These are phyloP conservation scores for Penicillium thymicola DNA, from an alignment of 2,329 filamentous ascomycete species.

Conservation along the genomic window DNA sequence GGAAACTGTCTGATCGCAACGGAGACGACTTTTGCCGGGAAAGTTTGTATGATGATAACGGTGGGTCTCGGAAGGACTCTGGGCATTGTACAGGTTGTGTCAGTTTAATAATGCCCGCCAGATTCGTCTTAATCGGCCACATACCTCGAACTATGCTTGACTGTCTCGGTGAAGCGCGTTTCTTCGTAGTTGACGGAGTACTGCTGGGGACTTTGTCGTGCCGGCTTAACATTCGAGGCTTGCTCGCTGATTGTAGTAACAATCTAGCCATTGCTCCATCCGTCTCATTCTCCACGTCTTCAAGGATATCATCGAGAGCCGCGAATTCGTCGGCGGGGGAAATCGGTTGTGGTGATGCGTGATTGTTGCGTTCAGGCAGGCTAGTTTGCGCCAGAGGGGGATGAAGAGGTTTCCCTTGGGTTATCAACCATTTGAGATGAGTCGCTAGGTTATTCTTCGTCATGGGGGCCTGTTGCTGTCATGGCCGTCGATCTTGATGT, in stretches of 20 bases:
- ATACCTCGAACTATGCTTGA: constrained; percentile 27
- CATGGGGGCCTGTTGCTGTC: constrained; percentile 41
- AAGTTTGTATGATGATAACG: constrained; percentile 18
- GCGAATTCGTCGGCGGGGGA: constrained; percentile 18
- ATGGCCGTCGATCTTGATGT: constrained; percentile 21
- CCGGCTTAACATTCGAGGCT: constrained; percentile 41
- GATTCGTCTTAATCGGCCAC: background rate
- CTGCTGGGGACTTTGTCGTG: constrained; percentile 19
- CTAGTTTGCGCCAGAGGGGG: constrained; percentile 23
- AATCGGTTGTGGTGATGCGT: constrained; percentile 16
- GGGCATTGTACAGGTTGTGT: background rate
- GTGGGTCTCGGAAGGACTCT: constrained; percentile 19
- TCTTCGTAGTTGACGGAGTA: constrained; percentile 22
- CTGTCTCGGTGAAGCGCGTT: constrained; percentile 8
- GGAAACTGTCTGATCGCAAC: constrained; percentile 17
- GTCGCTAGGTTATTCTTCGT: constrained; percentile 47
- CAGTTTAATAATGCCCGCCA: background rate
- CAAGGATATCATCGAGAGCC: constrained; percentile 19
- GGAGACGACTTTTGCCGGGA: constrained; percentile 20
- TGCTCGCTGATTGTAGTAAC: constrained; percentile 40
- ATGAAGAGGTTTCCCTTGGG: constrained; percentile 37
- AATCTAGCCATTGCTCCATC: constrained; percentile 44
- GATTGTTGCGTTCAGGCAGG: constrained; percentile 26
- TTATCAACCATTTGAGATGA: constrained; percentile 49
- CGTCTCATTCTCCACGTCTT: constrained; percentile 27